Conservation (phyloP, 192 early-diverging fungal species). For the Obelidium mucronatum region DNA sequence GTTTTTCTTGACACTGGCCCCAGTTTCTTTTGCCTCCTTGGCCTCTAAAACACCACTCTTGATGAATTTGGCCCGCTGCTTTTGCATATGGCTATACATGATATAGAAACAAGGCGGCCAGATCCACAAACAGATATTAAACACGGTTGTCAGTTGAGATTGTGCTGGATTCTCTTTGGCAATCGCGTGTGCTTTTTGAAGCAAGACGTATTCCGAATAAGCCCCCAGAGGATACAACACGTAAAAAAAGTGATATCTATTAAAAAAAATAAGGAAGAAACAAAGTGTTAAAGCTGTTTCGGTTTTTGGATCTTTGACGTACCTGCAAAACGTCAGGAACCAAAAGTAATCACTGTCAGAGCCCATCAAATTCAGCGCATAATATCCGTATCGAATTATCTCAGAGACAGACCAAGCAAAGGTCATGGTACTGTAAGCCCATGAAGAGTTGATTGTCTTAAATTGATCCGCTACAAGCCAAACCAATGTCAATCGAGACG, state of each 20-base stretch:
- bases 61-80: slow-evolving; percentile 83
- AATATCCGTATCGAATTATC: slow-evolving; percentile 91
- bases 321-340: slow-evolving; percentile 69
- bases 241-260: slow-evolving; percentile 94
- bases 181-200: slow-evolving; percentile 39
- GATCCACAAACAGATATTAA: slow-evolving; percentile 62
- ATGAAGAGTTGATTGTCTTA: slow-evolving; percentile 62
- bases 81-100: slow-evolving; percentile 93
- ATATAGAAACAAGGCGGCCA: slow-evolving; percentile 83
- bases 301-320: not conserved
- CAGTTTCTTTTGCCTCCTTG: slow-evolving; percentile 26
- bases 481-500: slow-evolving; percentile 83
- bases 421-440: slow-evolving; percentile 81
- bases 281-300: not conserved
- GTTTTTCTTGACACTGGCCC: not conserved
- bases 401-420: slow-evolving; percentile 94
- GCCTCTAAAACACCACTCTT: slow-evolving; percentile 15
- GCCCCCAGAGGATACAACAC: slow-evolving; percentile 93
- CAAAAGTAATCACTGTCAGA: slow-evolving; percentile 53
- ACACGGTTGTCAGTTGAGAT: slow-evolving; percentile 48
- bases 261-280: slow-evolving; percentile 1
- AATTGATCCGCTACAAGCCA: slow-evolving; percentile 81
- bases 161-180: slow-evolving; percentile 46
- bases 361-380: slow-evolving; percentile 75
- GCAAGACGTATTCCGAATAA: slow-evolving; percentile 78